These are phyloP conservation scores for Pseudozyma thailandica DNA, from an alignment of 1,284 basidiomycete species.

Conservation along the genomic window DNA sequence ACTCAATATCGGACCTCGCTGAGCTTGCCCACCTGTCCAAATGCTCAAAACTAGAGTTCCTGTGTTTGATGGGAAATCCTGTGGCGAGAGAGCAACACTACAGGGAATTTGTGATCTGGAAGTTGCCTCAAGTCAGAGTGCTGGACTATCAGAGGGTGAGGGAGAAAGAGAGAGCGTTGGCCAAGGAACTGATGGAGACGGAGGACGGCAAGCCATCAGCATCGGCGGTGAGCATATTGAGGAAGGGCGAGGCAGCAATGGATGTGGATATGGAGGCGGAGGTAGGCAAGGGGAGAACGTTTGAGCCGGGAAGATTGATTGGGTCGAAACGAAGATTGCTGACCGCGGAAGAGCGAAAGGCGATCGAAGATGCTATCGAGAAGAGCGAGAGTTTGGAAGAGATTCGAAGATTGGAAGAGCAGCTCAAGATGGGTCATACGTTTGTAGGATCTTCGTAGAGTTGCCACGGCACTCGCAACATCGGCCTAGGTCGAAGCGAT, in stretches of 20 bases:
- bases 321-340: constrained; percentile 76
- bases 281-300: constrained; percentile 71
- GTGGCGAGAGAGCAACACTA: constrained; percentile 94
- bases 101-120: constrained; percentile 81
- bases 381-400: constrained; percentile 85
- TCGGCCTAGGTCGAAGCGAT: too few species aligned
- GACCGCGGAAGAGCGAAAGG: constrained; percentile 90
- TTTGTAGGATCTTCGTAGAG: constrained; percentile 13
- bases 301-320: constrained; percentile 64
- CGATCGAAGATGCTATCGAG: constrained; percentile 88
- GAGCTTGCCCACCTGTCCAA: constrained; percentile 85
- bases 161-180: constrained; percentile 74
- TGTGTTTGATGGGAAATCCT: constrained; percentile 89
- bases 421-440: constrained; percentile 58
- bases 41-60: constrained; percentile 80
- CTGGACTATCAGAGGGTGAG: constrained; percentile 96
- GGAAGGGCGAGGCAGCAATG: constrained; percentile 76
- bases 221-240: constrained; percentile 71
- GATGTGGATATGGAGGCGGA: constrained; percentile 68
- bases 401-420: constrained; percentile 62
- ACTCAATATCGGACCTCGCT: constrained; percentile 76
- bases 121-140: constrained; percentile 77
- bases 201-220: constrained; percentile 53
- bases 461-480: too few species aligned
- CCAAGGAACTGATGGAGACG: constrained; percentile 57